phyloP scores from a whole-genome alignment of 2,329 filamentous ascomycete species.

The Exophiala xenobiotica region DNA sequence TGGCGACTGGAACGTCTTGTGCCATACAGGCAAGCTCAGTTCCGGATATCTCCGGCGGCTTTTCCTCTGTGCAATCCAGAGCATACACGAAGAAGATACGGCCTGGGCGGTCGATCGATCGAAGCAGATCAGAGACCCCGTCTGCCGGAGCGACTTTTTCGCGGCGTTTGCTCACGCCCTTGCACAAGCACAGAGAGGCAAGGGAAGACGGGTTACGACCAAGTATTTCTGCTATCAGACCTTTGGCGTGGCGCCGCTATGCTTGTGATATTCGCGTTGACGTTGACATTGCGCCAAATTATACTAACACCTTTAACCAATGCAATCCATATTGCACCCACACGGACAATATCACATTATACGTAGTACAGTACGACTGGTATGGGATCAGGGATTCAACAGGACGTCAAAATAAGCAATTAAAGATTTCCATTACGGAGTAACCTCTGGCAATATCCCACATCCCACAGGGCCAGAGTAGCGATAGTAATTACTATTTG shows the following conservation, averaged over 20 bases:
- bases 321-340: no score
- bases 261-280: no score
- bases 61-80: constrained; percentile 9
- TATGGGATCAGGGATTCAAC: no score
- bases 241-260: constrained; percentile 5
- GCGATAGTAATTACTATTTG: constrained; percentile 8
- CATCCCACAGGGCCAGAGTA: constrained; percentile 10
- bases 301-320: no score
- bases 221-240: constrained; percentile 5
- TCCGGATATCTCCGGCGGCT: constrained; percentile 2
- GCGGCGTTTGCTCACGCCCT: constrained; percentile 4
- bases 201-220: constrained; percentile 5
- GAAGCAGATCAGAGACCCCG: constrained; percentile 2
- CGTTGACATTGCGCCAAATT: no score
- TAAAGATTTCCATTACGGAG: constrained; percentile 1
- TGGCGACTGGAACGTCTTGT: constrained; percentile 1
- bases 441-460: constrained; percentile 19
- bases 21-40: background rate
- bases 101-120: constrained; percentile 1
- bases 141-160: constrained; percentile 13
- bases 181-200: background rate
- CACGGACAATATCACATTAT: no score
- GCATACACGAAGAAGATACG: constrained; percentile 1
- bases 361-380: no score
- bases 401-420: background rate